Evolutionary conservation across 345 rosid genomes (phyloP).

Genomic region (Cardiospermum halicacabum): DNA sequence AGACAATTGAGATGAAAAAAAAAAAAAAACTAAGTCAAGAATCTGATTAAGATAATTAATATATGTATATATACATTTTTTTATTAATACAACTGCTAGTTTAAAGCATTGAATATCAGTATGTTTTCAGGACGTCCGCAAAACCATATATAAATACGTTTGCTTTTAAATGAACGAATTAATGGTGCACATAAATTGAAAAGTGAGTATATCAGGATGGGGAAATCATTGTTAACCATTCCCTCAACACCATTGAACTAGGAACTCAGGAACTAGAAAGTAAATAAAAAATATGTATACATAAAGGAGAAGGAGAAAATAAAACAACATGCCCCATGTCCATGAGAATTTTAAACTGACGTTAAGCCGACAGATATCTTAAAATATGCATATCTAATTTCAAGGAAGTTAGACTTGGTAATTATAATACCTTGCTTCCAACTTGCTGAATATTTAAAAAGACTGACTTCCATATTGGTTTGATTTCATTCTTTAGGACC

Average conservation of each 20-base stretch:
- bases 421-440: slow-evolving; percentile 93
- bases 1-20: slow-evolving; percentile 11
- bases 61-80: too few species aligned
- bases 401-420: background rate
- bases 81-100: background rate
- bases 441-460: slow-evolving; percentile 77
- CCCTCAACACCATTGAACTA: background rate
- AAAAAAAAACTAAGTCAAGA: slow-evolving; percentile 6
- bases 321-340: background rate
- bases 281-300: too few species aligned
- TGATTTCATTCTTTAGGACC: slow-evolving; percentile 67
- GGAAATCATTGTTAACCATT: background rate
- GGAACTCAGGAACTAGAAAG: background rate
- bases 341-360: background rate
- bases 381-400: slow-evolving; percentile 1
- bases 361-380: background rate
- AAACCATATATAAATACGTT: background rate
- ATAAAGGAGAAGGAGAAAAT: background rate
- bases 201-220: background rate
- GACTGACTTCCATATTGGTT: slow-evolving; percentile 74
- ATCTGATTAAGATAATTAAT: too few species aligned
- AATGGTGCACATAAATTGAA: background rate
- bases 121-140: background rate
- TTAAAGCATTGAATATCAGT: background rate
- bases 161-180: slow-evolving; percentile 3